Conservation (phyloP, 1,139 yeast genomes). For the Torulaspora globosa region DNA sequence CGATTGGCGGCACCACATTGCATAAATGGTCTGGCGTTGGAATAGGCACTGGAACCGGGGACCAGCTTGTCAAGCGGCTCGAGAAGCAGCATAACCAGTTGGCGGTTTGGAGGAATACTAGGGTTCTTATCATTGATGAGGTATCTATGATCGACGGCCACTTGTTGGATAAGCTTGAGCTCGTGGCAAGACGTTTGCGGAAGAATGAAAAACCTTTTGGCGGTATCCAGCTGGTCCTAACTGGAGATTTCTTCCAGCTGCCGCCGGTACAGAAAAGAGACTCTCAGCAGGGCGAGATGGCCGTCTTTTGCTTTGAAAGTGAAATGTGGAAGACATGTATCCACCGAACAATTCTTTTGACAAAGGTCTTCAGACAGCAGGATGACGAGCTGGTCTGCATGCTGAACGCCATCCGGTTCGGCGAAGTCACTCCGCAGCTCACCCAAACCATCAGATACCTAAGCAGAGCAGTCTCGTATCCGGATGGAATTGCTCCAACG, state of each 20-base stretch:
- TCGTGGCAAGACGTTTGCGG: slow-evolving; percentile 53
- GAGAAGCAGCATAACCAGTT: slow-evolving; percentile 43
- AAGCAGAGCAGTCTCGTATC: slow-evolving; percentile 51
- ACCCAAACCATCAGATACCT: slow-evolving; percentile 46
- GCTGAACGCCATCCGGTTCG: slow-evolving; percentile 70
- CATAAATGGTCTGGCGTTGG: slow-evolving; percentile 80
- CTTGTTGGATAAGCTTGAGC: slow-evolving; percentile 61
- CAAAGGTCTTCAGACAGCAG: slow-evolving; percentile 66
- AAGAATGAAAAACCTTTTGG: slow-evolving; percentile 59
- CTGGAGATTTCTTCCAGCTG: slow-evolving; percentile 83
- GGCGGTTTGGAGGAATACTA: slow-evolving; percentile 57
- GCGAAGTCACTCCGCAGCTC: slow-evolving; percentile 49
- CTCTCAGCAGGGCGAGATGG: slow-evolving; percentile 33
- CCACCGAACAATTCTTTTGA: slow-evolving; percentile 52
- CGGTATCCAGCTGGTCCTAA: slow-evolving; percentile 70
- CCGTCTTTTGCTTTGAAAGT: slow-evolving; percentile 56
- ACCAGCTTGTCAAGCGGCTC: slow-evolving; percentile 45
- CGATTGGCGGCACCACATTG: slow-evolving; percentile 78
- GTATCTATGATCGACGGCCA: slow-evolving; percentile 76
- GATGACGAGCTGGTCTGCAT: slow-evolving; percentile 64
- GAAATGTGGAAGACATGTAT: slow-evolving; percentile 54
- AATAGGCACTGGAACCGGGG: slow-evolving; percentile 52
- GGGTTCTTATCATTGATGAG: slow-evolving; percentile 72
- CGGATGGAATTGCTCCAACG: slow-evolving; percentile 77
- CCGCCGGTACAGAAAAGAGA: slow-evolving; percentile 63